Base-by-base conservation (phyloP, 352 stramenopile genomes). In the Pythium inflatum region DNA sequence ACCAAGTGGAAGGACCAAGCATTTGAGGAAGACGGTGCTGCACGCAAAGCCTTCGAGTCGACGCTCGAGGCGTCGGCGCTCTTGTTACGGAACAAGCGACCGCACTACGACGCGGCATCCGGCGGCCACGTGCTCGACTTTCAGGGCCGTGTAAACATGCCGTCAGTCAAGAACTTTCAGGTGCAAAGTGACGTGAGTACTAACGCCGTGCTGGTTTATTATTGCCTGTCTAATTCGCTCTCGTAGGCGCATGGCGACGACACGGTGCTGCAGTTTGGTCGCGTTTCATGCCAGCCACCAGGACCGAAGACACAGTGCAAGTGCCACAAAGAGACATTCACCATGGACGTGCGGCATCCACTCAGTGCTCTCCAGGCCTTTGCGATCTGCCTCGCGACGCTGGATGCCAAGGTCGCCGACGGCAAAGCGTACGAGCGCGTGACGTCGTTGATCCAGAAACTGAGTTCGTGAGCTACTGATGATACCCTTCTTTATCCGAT, bases 1-100 rank as follows among this genome's bases (percentile, higher is more conserved):
- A 56, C 45, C 2, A 55, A 66, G 40, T 81, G 75, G 73, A 77
- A 73, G 33, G 81, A 90, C 60, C 65, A 65, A 5, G 66, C 31
- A 0, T 30, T 71, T 1, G 68, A 73, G 7, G 48, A 54, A 7
- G 60, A 67, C 24, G 24, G 31, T 2, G 43, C n/a, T 6, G 43
- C 40, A 1, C 41, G 54, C 9, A 68, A 66, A 20, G 25, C 54
- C 0, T 77, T 96, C 24, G 87, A 92, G 62, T 78, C 84, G 20
- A 59, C 79, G 7, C 70, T 95, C 30, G 75, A 73, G 30, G 62
- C 75, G 13, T 60, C 61, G 48, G 61, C 83, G 22, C 38, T 95
- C 40, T 77, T 89, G 43, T 72, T 98, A 64, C 92, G 86, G 61
- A 99, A 99, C 84, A 97, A 98, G 49, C 81, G 79, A 3, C 79